A percentile compares a stretch with the other conserved stretches of the same genome.
Evolutionary conservation across 805 yeast species (phyloP).

Genomic region (Sugiyamaella chiloensis): DNA sequence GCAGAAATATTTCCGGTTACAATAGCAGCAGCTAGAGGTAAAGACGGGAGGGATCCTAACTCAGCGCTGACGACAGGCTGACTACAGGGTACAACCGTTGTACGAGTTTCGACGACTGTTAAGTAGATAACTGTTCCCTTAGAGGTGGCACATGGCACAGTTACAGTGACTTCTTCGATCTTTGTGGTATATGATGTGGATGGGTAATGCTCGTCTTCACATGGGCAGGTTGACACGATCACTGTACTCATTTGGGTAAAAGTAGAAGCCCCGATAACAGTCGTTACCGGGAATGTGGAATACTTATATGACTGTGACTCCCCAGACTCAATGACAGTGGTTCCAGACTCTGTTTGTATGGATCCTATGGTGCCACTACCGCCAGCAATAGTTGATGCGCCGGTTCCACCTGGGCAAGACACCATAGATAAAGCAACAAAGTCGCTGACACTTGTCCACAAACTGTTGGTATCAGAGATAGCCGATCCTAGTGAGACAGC

Average conservation of each 20-base stretch:
- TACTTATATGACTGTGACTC: not conserved
- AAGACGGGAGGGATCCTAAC: no score
- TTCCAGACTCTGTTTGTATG: no score
- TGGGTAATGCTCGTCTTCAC: not conserved
- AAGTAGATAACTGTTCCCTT: not conserved
- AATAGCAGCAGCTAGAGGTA: no score
- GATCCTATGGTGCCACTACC: no score
- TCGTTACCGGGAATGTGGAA: conserved; percentile 1
- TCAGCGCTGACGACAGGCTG: no score
- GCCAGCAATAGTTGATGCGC: no score
- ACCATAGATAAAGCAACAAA: not conserved
- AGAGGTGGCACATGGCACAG: not conserved
- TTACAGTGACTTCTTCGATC: not conserved
- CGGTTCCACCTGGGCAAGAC: conserved; percentile 1
- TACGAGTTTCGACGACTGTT: not conserved
- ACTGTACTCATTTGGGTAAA: not conserved
- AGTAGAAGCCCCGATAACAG: not conserved
- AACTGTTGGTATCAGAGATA: conserved; percentile 1
- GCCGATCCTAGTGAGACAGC: not conserved
- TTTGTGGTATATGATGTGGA: conserved; percentile 1
- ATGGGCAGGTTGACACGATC: conserved; percentile 7
- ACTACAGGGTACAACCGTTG: conserved; percentile 5
- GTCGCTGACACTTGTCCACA: not conserved
- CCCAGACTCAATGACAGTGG: not conserved
- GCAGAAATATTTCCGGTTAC: no score